Evolutionary conservation across 139 green algal species (phyloP), one percentile per base, ranked within the genome.

Genomic region (Chlorella sp.): DNA sequence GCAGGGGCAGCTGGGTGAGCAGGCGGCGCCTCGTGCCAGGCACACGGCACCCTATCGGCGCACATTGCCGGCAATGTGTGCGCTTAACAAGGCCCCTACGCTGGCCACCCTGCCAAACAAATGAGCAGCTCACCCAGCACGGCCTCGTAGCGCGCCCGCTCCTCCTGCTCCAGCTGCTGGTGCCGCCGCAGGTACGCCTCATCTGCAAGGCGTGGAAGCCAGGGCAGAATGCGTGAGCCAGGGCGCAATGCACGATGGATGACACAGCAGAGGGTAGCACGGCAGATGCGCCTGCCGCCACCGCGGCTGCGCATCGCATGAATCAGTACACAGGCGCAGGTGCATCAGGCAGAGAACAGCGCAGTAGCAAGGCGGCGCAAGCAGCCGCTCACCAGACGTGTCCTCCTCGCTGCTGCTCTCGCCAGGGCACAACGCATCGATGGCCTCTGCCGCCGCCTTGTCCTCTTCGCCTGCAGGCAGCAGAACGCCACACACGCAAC

Each of bases 341-440:
- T 72, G 64, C 64, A 40, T 30, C 64, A 43, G 32, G 64, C 32
- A 22, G 32, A 72, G 64, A n/a, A n/a, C n/a, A n/a, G n/a, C n/a
- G n/a, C n/a, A n/a, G n/a, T n/a, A n/a, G n/a, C n/a, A n/a, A n/a
- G n/a, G n/a, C n/a, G n/a, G 17, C 16, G 6, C 28, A 36, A 30
- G 62, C 28, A 40, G 62, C 28, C 2, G 1, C 77, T n/a, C 60
- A 83, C 77, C 77, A 3, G 77, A 85, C 26, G 48, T 80, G 54
- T 88, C 87, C 78, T 90, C 87, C 26, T 90, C 87, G 44, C 46
- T 72, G 46, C 38, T 80, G 58, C 78, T 51, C 30, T 87, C 83
- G 19, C 84, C 83, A 32, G 81, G 81, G 70, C 81, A 87, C 46
- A 80, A 6, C 3, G 36, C 60, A 28, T 73, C 56, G 3, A 87